Conservation (phyloP, 306 rosid genomes). For the Cucumis hystrix region DNA sequence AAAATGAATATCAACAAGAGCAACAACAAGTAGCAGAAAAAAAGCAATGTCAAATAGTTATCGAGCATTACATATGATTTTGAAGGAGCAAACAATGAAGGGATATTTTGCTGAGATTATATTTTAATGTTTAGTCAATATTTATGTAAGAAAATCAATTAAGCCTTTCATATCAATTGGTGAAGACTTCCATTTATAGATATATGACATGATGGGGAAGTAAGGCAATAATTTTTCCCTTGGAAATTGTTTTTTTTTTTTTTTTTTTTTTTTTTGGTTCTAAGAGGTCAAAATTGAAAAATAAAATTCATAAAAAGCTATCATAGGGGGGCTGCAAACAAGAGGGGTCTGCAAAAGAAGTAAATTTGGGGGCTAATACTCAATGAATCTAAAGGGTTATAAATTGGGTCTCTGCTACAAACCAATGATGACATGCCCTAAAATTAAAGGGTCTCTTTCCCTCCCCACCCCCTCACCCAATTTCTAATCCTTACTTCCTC, state of each 20-base stretch:
- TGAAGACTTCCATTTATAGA: background rate
- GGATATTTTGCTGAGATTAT: background rate
- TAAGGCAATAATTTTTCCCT: background rate
- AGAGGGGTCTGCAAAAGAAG: conserved; percentile 18
- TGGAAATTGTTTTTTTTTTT: background rate
- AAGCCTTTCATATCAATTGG: background rate
- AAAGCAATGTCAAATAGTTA: no score
- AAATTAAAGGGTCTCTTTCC: conserved; percentile 43
- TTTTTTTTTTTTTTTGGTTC: background rate
- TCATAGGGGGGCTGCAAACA: background rate
- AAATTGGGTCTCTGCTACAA: conserved; percentile 59
- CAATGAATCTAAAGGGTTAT: conserved; percentile 27
- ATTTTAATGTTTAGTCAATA: background rate
- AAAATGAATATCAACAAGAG: no score
- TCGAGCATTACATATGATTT: no score
- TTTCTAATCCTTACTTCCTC: background rate
- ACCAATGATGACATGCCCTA: conserved; percentile 72
- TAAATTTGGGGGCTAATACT: conserved; percentile 24
- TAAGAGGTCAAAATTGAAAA: background rate
- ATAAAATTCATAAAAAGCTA: background rate
- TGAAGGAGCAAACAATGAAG: background rate
- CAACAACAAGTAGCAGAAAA: no score
- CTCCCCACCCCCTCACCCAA: background rate
- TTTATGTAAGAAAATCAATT: background rate
- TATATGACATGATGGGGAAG: background rate